Base-by-base conservation (phyloP, 805 yeast genomes). In the Metschnikowia colocasiae region DNA sequence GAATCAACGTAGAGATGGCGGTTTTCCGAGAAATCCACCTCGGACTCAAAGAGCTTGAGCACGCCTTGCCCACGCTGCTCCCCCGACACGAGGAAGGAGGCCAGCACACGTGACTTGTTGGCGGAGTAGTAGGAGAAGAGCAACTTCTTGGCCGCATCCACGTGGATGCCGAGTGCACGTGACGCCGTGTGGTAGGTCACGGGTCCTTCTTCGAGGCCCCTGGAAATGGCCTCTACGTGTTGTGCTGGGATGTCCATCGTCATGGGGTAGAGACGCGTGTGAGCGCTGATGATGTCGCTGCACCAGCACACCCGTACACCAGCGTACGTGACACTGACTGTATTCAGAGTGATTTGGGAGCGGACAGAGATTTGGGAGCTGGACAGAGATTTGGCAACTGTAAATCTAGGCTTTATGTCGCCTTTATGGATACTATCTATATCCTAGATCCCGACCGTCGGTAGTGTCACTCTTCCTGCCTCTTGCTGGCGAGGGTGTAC, bases 401-500 rank as follows among this genome's bases (percentile, higher is more conserved):
- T n/a, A n/a, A n/a, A n/a, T n/a, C n/a, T n/a, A n/a, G n/a, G n/a
- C n/a, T n/a, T n/a, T n/a, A n/a, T n/a, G n/a, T n/a, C n/a, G n/a
- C n/a, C n/a, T n/a, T n/a, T n/a, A n/a, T n/a, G n/a, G n/a, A n/a
- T n/a, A n/a, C n/a, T n/a, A n/a, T n/a, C n/a, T n/a, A n/a, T n/a
- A n/a, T n/a, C n/a, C n/a, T n/a, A n/a, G n/a, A n/a, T n/a, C n/a
- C n/a, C n/a, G n/a, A n/a, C n/a, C n/a, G n/a, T n/a, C n/a, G n/a
- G n/a, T n/a, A 22, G 23, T 22, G 6, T 4, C 23, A 4, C 23
- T 22, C 4, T 22, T 22, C 23, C 23, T 19, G 16, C 13, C 18
- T 54, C 45, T 59, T 67, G 34, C 63, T 59, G 2, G 81, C 79
- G 57, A 80, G 69, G 3, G 74, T 70, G 57, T 78, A 80, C 30